phyloP scores from a whole-genome alignment of 345 rosid genomes.

The Psidium friedrichsthalianum region DNA sequence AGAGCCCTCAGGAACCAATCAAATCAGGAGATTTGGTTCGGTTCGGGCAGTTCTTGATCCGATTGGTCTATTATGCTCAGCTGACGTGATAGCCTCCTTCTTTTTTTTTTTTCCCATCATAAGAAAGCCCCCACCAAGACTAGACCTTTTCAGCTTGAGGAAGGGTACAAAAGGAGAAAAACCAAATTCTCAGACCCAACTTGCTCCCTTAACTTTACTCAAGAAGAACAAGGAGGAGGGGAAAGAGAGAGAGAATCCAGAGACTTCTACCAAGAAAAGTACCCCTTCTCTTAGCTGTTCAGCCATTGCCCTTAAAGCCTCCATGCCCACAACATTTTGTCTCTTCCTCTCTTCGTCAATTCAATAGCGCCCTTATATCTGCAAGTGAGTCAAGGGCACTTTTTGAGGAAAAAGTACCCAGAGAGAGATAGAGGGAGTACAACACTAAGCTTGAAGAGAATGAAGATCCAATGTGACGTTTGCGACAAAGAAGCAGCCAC shows the following conservation, averaged over 20 bases:
- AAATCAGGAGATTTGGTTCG: too few relatives aligned
- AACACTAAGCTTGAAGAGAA: background rate
- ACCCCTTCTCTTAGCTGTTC: background rate
- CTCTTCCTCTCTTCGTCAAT: background rate
- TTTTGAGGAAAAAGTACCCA: background rate
- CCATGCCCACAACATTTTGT: background rate
- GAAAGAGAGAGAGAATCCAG: background rate
- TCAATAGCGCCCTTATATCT: background rate
- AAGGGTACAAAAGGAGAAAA: background rate
- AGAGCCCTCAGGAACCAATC: too few relatives aligned
- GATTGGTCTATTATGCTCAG: too few relatives aligned
- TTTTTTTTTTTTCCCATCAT: too few relatives aligned
- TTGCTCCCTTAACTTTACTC: background rate
- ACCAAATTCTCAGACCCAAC: background rate
- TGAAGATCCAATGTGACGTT: constrained; percentile 92
- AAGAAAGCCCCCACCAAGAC: background rate
- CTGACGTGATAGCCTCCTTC: background rate
- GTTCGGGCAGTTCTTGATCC: too few relatives aligned
- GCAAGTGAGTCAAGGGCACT: background rate
- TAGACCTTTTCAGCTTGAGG: background rate
- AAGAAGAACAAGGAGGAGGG: background rate
- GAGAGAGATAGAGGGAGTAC: background rate
- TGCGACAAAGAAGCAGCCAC: constrained; percentile 60
- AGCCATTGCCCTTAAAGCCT: background rate
- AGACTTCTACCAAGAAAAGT: background rate